Evolutionary conservation across 805 yeast genomes (phyloP).

Genomic region (Myxozyma mucilagina): DNA sequence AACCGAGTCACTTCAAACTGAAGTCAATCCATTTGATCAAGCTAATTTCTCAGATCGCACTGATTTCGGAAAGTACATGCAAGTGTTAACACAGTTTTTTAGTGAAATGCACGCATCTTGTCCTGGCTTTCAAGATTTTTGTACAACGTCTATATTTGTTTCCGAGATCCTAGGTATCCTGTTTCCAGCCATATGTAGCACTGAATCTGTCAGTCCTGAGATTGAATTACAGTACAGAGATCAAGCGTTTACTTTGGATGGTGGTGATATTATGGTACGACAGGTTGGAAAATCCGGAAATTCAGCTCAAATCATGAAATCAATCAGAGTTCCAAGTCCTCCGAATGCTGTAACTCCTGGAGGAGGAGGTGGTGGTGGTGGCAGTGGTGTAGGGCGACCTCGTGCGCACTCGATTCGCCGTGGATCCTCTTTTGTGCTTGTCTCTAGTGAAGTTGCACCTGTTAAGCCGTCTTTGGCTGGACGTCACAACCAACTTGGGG

Average conservation of each 20-base stretch:
- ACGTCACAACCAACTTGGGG: conserved; percentile 8
- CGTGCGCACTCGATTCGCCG: conserved; percentile 29
- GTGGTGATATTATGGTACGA: conserved; percentile 27
- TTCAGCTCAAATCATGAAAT: conserved; percentile 25
- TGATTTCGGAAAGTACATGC: conserved; percentile 23
- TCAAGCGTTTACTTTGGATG: conserved; percentile 23
- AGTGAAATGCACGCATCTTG: conserved; percentile 32
- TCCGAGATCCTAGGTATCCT: conserved; percentile 30
- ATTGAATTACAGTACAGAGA: conserved; percentile 29
- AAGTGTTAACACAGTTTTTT: conserved; percentile 29
- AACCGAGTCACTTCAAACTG: not conserved
- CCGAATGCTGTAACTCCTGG: not conserved
- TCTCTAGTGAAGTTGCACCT: conserved; percentile 19
- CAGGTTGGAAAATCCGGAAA: conserved; percentile 24
- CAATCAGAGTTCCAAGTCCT: conserved; percentile 12
- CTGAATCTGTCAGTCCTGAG: conserved; percentile 30
- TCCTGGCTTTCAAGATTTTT: conserved; percentile 30
- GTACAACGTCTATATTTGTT: conserved; percentile 26
- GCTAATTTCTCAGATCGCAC: not conserved
- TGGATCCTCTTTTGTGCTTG: conserved; percentile 30
- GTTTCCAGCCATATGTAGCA: conserved; percentile 29
- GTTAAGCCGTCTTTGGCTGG: not conserved
- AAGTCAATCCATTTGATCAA: not conserved
- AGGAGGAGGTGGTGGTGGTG: not conserved
- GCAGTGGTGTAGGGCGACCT: conserved; percentile 5